Conservation (phyloP, 2,329 filamentous ascomycete genomes). For the Fusarium sp. region DNA sequence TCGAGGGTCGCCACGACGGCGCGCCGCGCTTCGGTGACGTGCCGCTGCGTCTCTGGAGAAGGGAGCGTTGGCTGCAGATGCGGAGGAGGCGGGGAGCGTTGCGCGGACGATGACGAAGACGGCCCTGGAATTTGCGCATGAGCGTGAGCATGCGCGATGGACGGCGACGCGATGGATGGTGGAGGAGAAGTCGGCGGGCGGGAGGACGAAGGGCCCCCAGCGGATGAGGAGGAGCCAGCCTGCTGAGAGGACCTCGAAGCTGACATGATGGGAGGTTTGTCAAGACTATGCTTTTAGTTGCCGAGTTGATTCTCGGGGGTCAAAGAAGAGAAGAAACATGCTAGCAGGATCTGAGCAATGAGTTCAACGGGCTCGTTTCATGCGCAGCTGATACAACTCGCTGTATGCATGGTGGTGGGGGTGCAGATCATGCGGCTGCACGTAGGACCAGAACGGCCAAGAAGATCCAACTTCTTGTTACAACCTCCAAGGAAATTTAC, state of each 20-base stretch:
- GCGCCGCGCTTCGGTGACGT: constrained; percentile 67
- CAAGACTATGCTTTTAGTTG: not conserved
- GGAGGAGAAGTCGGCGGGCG: constrained; percentile 42
- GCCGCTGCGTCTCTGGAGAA: constrained; percentile 56
- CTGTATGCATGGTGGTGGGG: constrained; percentile 30
- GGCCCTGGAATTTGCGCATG: constrained; percentile 22
- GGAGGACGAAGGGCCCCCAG: constrained; percentile 32
- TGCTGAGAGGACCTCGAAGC: constrained; percentile 19
- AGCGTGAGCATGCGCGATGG: constrained; percentile 36
- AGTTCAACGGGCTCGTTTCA: constrained; percentile 7
- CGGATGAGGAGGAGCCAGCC: constrained; percentile 14
- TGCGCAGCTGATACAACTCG: constrained; percentile 10
- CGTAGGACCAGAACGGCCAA: not conserved
- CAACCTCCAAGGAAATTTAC: not conserved
- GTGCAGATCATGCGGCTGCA: constrained; percentile 33
- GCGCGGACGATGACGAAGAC: not conserved
- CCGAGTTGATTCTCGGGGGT: not conserved
- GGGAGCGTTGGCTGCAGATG: constrained; percentile 53
- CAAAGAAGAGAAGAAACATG: not conserved
- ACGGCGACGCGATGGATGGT: constrained; percentile 38
- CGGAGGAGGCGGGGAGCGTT: constrained; percentile 29
- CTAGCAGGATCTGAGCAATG: not conserved
- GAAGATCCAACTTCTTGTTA: not conserved
- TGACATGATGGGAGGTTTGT: constrained; percentile 15
- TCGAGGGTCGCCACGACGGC: constrained; percentile 73